Percentiles rank a stretch among this genome's conserved stretches.
Conservation (phyloP, 2,329 filamentous ascomycete species). For the Sporothrix protearum region DNA sequence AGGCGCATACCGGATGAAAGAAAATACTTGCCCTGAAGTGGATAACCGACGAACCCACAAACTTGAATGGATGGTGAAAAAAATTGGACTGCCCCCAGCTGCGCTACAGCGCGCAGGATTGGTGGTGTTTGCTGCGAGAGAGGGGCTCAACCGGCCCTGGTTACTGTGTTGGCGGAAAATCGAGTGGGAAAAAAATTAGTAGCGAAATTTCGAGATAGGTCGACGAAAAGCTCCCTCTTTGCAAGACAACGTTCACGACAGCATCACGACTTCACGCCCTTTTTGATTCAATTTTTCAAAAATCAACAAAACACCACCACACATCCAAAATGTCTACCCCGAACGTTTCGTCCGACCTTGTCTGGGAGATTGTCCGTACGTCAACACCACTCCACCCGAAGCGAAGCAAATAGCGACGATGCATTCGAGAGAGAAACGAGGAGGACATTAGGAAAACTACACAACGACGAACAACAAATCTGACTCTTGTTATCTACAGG, state of each 20-base stretch:
- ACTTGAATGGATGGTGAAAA: conserved; percentile 29
- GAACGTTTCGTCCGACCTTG: conserved; percentile 82
- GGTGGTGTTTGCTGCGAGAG: conserved; percentile 5
- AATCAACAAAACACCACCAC: conserved; percentile 15
- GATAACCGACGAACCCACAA: conserved; percentile 40
- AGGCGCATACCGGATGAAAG: conserved; percentile 20
- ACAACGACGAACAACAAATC: conserved; percentile 6
- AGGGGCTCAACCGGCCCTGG: neutral
- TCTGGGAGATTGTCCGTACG: conserved; percentile 95
- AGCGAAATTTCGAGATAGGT: conserved; percentile 12
- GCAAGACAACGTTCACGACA: conserved; percentile 5
- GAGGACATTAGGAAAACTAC: neutral
- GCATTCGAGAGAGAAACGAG: neutral
- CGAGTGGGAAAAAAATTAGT: conserved; percentile 26
- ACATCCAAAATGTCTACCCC: conserved; percentile 50
- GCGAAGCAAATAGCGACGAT: neutral
- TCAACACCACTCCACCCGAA: conserved; percentile 35
- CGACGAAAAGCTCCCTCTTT: conserved; percentile 16
- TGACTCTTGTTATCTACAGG: conserved; percentile 50
- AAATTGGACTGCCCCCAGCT: conserved; percentile 16
- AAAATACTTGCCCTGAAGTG: conserved; percentile 28
- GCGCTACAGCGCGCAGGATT: conserved; percentile 2
- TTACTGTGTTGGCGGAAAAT: conserved; percentile 16
- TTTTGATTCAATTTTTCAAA: conserved; percentile 9
- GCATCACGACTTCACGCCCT: conserved; percentile 14